Percentiles rank a stretch among this genome's conserved stretches.
phyloP scores from a whole-genome alignment of 306 rosid species.

The Prunus davidiana region DNA sequence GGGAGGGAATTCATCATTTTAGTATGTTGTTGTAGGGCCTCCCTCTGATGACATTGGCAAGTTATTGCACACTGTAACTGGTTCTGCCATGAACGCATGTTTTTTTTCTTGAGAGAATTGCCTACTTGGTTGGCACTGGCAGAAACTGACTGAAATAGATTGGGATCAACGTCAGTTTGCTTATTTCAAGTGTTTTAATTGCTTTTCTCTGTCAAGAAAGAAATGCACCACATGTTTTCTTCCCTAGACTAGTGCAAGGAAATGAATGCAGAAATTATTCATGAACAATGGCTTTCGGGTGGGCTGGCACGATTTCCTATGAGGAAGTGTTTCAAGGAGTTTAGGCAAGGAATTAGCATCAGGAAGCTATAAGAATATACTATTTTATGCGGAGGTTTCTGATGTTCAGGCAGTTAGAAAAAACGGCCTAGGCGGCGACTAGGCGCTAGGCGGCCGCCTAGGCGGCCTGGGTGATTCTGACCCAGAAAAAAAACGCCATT shows the following conservation, averaged over 20 bases:
- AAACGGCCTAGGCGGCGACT: too few species aligned
- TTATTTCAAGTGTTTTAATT: neutral
- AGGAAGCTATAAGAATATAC: conserved; percentile 31
- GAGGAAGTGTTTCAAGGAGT: conserved; percentile 44
- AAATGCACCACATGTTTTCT: conserved; percentile 14
- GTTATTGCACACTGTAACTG: conserved; percentile 46
- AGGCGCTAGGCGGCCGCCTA: too few species aligned
- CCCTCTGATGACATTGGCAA: conserved; percentile 53
- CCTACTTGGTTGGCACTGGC: conserved; percentile 43
- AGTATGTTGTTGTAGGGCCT: conserved; percentile 49
- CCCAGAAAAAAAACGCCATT: too few species aligned
- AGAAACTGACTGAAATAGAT: conserved; percentile 32
- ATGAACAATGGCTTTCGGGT: conserved; percentile 73
- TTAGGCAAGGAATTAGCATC: conserved; percentile 42
- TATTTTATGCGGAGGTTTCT: conserved; percentile 67
- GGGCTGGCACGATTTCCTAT: conserved; percentile 33
- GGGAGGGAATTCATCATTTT: conserved; percentile 6
- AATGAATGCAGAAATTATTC: conserved; percentile 61
- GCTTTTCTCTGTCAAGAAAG: conserved; percentile 11
- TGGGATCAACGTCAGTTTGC: conserved; percentile 46
- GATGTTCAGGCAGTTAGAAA: conserved; percentile 44
- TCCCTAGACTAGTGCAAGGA: conserved; percentile 39
- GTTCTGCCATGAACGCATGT: conserved; percentile 62
- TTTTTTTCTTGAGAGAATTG: conserved; percentile 53
- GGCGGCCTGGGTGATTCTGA: too few species aligned